Base-by-base conservation (phyloP, 2,329 filamentous ascomycete species). In the Aureobasidium pullulans region DNA sequence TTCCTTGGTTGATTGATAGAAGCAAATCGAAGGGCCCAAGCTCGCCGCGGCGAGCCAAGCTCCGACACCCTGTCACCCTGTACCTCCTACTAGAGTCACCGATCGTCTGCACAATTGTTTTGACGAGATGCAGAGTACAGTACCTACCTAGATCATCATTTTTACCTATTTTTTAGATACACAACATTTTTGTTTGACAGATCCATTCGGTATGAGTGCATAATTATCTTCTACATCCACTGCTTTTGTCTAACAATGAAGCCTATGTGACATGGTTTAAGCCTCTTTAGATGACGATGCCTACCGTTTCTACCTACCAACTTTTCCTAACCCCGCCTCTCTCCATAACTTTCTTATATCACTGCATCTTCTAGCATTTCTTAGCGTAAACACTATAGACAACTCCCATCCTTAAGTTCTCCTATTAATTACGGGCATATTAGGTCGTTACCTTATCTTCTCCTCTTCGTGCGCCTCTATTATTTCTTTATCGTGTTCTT, bases 241-340 rank as follows among this genome's bases (percentile, higher is more conserved):
- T 53, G 50, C 50, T 13, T 16, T 8, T 43, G 39, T 54, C 39
- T 29, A 42, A 54, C 50, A 43, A 54, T 43, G 10, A 10, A 54
- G n/a, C 37, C 39, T 39, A 54, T 54, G 50, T 54, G 50, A 54
- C 50, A 32, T 54, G 7, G 28, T 16, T 11, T 6, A 54, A 54
- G 39, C 50, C 37, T 54, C 37, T n/a, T 53, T 11, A 7, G 11
- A 54, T 54, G 50, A 54, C 50, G 50, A 54, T n/a, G n/a, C n/a
- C n/a, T n/a, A n/a, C n/a, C n/a, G n/a, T n/a, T n/a, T n/a, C 42
- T 16, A 29, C 42, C 40, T 42, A 44, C 53, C 53, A 44, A 57
- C 53, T 57, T 57, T 57, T 46, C 50, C 39, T 16, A 54, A 43
- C 52, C 52, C 52, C 52, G 52, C 52, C 40, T 28, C 32, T 36